Base-by-base conservation (phyloP, 495 filamentous ascomycete species). In the Sordaria brevicollis region DNA sequence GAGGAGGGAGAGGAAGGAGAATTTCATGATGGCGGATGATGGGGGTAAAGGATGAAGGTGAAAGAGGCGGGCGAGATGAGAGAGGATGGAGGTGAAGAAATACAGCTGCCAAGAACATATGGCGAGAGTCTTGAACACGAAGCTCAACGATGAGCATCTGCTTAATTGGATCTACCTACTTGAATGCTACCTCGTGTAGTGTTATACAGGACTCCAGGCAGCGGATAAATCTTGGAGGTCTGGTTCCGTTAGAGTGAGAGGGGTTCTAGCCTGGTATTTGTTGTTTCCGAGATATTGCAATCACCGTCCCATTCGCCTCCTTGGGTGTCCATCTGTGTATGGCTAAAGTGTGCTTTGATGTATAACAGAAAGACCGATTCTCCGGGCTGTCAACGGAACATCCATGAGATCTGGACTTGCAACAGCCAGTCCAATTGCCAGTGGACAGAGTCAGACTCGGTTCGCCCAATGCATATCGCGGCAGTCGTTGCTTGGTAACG, bases 41-140 rank as follows among this genome's bases (percentile, higher is more conserved):
- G n/a, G 29, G 54, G 6, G 65, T 76, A 13, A 38, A 29, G 35
- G 33, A 79, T 86, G 86, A 79, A 74, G 80, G 76, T n/a, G 79
- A 78, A 69, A 43, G 3, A 1, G 10, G 43, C 15, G 43, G 11
- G 43, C 43, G 43, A 54, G 43, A 49, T 17, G 39, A 5, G 17
- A 17, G 9, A n/a, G 15, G 37, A 17, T 39, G 37, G n/a, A 49
- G 38, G 38, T 39, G 38, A 39, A 5, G 38, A 39, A n/a, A n/a
- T 17, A 49, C 0, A 4, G 21, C 19, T 10, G 9, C 19, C 41
- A 49, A 19, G 19, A 21, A 1, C 8, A 21, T 13, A 4, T 5
- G 5, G 43, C 9, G 43, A 7, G 25, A 25, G 21, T 3, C 29
- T 57, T 29, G 29, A 25, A 29, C 19, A 57, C 29, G 43, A 57